phyloP scores from a whole-genome alignment of 176 grass and related monocot species.

The Oryza nivara region DNA sequence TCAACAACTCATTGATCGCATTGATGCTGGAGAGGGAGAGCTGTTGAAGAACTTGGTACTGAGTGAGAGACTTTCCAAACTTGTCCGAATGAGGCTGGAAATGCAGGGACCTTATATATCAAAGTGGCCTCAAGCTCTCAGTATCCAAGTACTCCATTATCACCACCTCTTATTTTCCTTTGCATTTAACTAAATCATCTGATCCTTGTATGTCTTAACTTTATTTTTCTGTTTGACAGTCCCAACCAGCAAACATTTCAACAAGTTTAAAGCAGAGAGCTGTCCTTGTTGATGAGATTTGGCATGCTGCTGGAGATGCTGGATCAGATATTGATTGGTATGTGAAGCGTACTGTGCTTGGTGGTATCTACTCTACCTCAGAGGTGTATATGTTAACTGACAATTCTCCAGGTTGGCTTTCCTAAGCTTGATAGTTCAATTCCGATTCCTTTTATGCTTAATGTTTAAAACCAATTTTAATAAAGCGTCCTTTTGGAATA shows the following conservation, averaged over 20 bases:
- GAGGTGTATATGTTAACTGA: constrained; percentile 98
- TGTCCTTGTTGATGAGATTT: constrained; percentile 89
- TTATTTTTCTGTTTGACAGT: constrained; percentile 53
- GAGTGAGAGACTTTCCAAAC: constrained; percentile 73
- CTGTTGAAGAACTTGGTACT: constrained; percentile 71
- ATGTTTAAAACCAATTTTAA: not conserved
- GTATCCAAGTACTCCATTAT: constrained; percentile 74
- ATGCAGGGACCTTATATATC: constrained; percentile 94
- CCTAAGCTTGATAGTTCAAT: not conserved
- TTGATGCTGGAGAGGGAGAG: constrained; percentile 83
- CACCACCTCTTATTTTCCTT: not conserved
- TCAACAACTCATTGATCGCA: constrained; percentile 77
- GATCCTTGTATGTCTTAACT: not conserved
- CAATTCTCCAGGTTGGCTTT: constrained; percentile 78
- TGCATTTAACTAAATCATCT: constrained; percentile 16
- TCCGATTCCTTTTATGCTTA: not conserved
- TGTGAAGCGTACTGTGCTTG: constrained; percentile 87
- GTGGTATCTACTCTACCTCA: constrained; percentile 94
- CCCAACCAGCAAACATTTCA: constrained; percentile 80
- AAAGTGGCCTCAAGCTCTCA: constrained; percentile 97
- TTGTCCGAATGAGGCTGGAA: constrained; percentile 78
- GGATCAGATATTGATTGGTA: constrained; percentile 97
- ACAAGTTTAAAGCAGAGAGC: constrained; percentile 96
- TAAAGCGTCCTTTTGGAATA: not conserved
- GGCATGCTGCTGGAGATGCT: constrained; percentile 86